Base-by-base conservation (phyloP, 1,284 basidiomycete genomes). In the Rhizopogon hawkerae region DNA sequence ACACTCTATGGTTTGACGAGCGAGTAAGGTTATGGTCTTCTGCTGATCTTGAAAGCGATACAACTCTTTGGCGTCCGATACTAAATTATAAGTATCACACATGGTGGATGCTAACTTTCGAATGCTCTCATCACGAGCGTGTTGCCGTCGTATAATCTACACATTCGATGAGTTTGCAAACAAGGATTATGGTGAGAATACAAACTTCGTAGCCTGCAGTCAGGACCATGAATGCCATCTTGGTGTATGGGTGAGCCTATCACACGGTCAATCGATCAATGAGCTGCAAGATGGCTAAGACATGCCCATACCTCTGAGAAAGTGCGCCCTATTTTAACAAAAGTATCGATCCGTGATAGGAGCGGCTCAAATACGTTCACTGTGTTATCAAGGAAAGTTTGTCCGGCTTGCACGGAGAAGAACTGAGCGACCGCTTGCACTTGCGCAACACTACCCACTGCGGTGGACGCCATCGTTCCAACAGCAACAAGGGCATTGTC, bases 161-260 rank as follows among this genome's bases (percentile, higher is more conserved):
- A 29, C 11, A 26, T 29, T 31, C 11, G 31, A 21, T 38, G 13
- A 51, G 33, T 10, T 7, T 36, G 11, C 5, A 33, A 18, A 8
- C 14, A 36, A 36, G 16, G 14, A 3, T 36, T 16, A 36, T 18
- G 14, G 4, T 36, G 5, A 21, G 16, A 16, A 36, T 18, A 18
- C 18, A 16, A 24, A 57, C 59, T 49, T 59, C 55, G 16, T 39
- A 39, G 10, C 46, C 49, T 21, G 44, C 45, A 5, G 49, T 43
- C 10, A 60, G 24, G 1, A 57, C 36, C 8, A 33, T 43, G 48
- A 49, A 54, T 8, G 52, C 59, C 46, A 54, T 47, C 41, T 54
- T 50, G 5, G 49, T 53, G 36, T 57, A 57, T 7, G 58, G 56
- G 38, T 58, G 57, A 45, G 57, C 49, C 57, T 58, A 35, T 5